Evolutionary conservation across 2,329 filamentous ascomycete species (phyloP), one percentile per base, ranked within the genome.

Genomic region (Malbranchea zuffiana): DNA sequence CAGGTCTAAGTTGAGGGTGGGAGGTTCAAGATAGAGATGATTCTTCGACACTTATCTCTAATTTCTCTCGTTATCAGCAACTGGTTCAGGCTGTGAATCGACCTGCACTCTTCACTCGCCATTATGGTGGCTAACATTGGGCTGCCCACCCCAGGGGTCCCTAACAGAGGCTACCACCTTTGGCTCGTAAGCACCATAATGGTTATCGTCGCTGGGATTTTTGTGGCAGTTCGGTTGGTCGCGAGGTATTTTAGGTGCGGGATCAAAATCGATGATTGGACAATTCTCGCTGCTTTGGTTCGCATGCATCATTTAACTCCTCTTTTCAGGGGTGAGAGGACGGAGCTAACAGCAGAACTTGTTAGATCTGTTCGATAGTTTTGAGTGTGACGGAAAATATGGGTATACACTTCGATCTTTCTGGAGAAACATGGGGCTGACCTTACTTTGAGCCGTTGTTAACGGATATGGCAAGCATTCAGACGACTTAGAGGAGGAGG

Each of bases 81-180:
- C n/a, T n/a, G n/a, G n/a, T n/a, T n/a, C n/a, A n/a, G n/a, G n/a
- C n/a, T n/a, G n/a, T n/a, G n/a, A n/a, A n/a, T n/a, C n/a, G n/a
- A n/a, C n/a, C n/a, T n/a, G n/a, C n/a, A n/a, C n/a, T n/a, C n/a
- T n/a, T n/a, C n/a, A n/a, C n/a, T n/a, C n/a, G n/a, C n/a, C n/a
- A n/a, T n/a, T n/a, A 41, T 41, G 39, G 29, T 33, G 11, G n/a
- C n/a, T n/a, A 41, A 41, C 18, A 38, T 41, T 15, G 39, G 35
- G 26, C 20, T 38, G 7, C 30, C 43, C 23, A 44, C 41, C 19
- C 39, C 40, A 5, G 42, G 34, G 2, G 34, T 40, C 35, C 46
- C 47, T 3, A 48, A 44, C 34, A 39, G 47, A 36, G 47, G 48
- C 20, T 49, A 44, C 40, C 39, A 47, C 3, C 16, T 49, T 29